phyloP scores from a whole-genome alignment of 768 basidiomycete species.

The Asterophora parasitica region DNA sequence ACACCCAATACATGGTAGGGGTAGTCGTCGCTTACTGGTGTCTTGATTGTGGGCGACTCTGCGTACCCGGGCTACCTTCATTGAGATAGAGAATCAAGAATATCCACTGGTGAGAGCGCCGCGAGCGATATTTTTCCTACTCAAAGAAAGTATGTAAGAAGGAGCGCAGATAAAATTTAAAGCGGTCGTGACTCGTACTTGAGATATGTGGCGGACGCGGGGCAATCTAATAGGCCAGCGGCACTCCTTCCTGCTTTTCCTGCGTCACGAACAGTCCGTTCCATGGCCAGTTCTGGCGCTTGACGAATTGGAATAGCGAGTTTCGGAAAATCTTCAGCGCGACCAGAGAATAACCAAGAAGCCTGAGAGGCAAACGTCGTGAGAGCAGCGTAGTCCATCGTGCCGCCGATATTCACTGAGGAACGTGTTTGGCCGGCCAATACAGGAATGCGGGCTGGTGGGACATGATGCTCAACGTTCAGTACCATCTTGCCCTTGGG shows the following conservation, averaged over 20 bases:
- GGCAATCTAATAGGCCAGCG: constrained; percentile 15
- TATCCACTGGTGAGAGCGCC: constrained; percentile 20
- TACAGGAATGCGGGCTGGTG: constrained; percentile 13
- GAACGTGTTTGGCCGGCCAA: background rate
- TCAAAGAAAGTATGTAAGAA: background rate
- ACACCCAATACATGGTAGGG: too few relatives aligned
- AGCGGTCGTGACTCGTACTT: constrained; percentile 10
- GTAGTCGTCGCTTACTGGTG: too few relatives aligned
- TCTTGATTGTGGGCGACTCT: too few relatives aligned
- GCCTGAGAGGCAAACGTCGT: too few relatives aligned
- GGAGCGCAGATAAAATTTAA: constrained; percentile 7
- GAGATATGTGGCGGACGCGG: constrained; percentile 16
- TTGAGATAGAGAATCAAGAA: constrained; percentile 15
- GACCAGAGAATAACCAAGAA: too few relatives aligned
- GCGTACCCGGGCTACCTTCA: too few relatives aligned
- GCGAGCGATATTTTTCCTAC: constrained; percentile 17
- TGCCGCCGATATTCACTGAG: background rate
- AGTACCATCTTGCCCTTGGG: constrained; percentile 13
- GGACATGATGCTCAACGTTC: constrained; percentile 17
- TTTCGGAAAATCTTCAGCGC: too few relatives aligned
- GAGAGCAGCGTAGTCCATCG: too few relatives aligned
- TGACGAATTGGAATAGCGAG: too few relatives aligned
- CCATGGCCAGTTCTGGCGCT: too few relatives aligned
- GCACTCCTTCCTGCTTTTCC: constrained; percentile 14
- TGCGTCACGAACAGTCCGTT: constrained; percentile 18